Base-by-base conservation (phyloP, 2,329 filamentous ascomycete genomes). In the Dothistroma pini region DNA sequence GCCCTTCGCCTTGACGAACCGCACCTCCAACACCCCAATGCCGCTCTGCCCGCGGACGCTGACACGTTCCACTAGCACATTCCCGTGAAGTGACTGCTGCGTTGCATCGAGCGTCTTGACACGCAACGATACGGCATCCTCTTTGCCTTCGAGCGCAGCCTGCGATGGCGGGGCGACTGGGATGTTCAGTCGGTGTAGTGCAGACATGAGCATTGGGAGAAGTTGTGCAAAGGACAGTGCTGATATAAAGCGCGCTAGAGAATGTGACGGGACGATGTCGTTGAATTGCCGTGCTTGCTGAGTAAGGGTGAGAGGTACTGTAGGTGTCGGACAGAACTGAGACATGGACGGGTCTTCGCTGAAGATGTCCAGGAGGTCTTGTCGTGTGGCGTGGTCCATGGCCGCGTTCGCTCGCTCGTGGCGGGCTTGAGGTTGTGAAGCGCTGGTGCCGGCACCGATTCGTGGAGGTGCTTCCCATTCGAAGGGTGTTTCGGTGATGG, bases 1-100 rank as follows among this genome's bases (percentile, higher is more conserved):
- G 6, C 95, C 95, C 78, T 96, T 97, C 57, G 90, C 84, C 78
- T 99, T 99, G 67, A 96, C 85, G 73, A 99, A 97, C 56, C 91
- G 84, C 31, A 97, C 90, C 75, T 97, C 93, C 25, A 93, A 82
- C 34, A 93, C 76, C 63, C 89, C 88, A 11, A 51, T 53, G 6
- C 44, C 41, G 16, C 57, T 54, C 3, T 61, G 62, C 4, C 67
- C 78, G 10, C 79, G 79, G 57, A 81, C 80, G 1, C 78, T 83
- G 65, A 88, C 81, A 75, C 79, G 84, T 71, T 93, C 89, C 7
- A 95, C 80, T 12, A 90, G 79, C 51, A 96, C 86, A 71, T 89
- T 88, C 12, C 91, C 91, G 70, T 88, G 87, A 60, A 96, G 72
- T 49, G 81, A 82, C 78, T 93, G 91, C 66, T 86, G 81, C 51